Conservation (phyloP, 2,329 filamentous ascomycete genomes). For the Microdochium bolleyi region DNA sequence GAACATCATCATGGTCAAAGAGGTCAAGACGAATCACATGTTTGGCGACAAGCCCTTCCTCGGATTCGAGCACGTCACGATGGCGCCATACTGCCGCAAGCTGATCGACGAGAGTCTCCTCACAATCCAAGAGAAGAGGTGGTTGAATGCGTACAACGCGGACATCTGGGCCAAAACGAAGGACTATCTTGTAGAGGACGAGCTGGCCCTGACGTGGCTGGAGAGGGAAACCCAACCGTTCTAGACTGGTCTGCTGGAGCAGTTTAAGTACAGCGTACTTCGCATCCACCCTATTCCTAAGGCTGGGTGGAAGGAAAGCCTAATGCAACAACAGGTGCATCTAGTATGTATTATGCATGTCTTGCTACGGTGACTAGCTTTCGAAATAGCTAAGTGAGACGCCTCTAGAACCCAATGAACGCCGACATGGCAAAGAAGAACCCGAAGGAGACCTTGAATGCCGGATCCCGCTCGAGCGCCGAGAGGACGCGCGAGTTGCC, state of each 20-base stretch:
- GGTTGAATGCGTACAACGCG: conserved; percentile 80
- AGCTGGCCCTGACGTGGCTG: conserved; percentile 70
- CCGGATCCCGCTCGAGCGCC: conserved; percentile 47
- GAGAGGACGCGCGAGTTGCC: conserved; percentile 32
- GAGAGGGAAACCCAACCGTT: conserved; percentile 74
- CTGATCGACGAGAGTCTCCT: conserved; percentile 71
- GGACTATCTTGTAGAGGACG: conserved; percentile 65
- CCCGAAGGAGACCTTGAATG: conserved; percentile 64
- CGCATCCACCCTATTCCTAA: too few species aligned
- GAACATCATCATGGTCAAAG: conserved; percentile 86
- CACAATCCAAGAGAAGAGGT: conserved; percentile 66
- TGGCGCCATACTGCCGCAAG: conserved; percentile 90
- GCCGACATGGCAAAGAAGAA: conserved; percentile 64
- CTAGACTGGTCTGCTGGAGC: conserved; percentile 10
- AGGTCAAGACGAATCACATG: conserved; percentile 76
- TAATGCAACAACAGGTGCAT: too few species aligned
- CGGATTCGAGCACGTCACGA: conserved; percentile 93
- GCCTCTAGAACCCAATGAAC: conserved; percentile 44
- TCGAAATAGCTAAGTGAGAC: neutral
- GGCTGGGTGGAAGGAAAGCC: too few species aligned
- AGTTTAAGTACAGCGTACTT: too few species aligned
- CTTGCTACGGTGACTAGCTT: neutral
- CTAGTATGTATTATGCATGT: too few species aligned
- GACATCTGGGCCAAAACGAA: conserved; percentile 79
- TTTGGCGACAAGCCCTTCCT: conserved; percentile 94